Conservation (phyloP, 202 grass and related monocot genomes). For the Setaria italica region DNA sequence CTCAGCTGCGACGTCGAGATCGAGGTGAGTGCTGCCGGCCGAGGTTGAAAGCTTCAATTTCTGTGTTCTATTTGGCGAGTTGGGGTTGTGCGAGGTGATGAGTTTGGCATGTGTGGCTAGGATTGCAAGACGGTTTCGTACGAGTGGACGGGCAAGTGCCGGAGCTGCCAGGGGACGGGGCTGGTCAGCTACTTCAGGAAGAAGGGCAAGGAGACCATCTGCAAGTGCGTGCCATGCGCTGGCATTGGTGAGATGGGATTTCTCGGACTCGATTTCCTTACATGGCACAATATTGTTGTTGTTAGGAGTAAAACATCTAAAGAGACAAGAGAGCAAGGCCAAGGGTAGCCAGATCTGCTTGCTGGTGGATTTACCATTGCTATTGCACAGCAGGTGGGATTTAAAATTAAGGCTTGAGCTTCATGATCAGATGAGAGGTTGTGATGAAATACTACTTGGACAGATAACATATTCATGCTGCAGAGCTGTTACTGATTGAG, state of each 20-base stretch:
- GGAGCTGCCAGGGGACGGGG: conserved; percentile 93
- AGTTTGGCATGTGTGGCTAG: conserved; percentile 44
- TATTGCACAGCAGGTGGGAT: background rate
- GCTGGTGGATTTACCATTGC: background rate
- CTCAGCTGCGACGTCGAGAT: conserved; percentile 75
- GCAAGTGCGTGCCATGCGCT: conserved; percentile 89
- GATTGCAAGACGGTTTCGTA: conserved; percentile 85
- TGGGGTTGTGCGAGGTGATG: background rate
- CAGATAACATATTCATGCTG: background rate
- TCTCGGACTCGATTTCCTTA: conserved; percentile 24
- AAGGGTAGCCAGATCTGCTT: conserved; percentile 4
- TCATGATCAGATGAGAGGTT: background rate
- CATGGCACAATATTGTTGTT: background rate
- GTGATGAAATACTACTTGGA: background rate
- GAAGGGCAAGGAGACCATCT: conserved; percentile 92
- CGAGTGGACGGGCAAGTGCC: conserved; percentile 97
- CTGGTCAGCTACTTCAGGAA: conserved; percentile 92
- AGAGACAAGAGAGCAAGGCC: background rate
- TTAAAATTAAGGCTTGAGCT: background rate
- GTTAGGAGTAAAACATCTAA: background rate
- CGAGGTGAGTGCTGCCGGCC: conserved; percentile 57
- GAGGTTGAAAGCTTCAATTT: conserved; percentile 16
- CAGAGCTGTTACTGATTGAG: background rate
- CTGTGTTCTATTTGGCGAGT: background rate
- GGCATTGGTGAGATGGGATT: conserved; percentile 78